A percentile compares a stretch with the other conserved stretches of the same genome.
These are phyloP conservation scores for Populus alba DNA, from an alignment of 345 rosid genomes.

Conservation along the genomic window DNA sequence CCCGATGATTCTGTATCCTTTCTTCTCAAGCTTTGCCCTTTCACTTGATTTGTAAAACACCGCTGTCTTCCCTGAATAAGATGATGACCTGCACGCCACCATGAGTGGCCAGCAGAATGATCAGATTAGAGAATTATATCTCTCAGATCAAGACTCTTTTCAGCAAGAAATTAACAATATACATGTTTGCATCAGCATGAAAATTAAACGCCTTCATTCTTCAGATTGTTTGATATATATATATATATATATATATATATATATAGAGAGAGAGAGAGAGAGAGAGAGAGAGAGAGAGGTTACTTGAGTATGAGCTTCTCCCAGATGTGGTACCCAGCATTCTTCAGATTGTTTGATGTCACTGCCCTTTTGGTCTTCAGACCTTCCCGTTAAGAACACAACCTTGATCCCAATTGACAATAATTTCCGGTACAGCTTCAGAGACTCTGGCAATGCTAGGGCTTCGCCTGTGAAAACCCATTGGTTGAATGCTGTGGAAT, in stretches of 20 bases:
- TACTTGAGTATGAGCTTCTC: slow-evolving; percentile 41
- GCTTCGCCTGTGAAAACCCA: slow-evolving; percentile 35
- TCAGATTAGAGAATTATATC: no score
- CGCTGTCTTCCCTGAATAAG: slow-evolving; percentile 26
- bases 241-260: no score
- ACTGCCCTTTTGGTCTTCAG: slow-evolving; percentile 19
- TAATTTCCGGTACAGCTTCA: slow-evolving; percentile 27
- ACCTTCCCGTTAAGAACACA: slow-evolving; percentile 46
- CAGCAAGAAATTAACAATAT: no score
- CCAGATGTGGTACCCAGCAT: slow-evolving; percentile 44
- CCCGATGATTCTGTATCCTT: slow-evolving; percentile 42
- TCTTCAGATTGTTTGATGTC: slow-evolving; percentile 30
- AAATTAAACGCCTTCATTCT: no score
- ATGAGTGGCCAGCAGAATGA: background rate
- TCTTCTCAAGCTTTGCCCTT: slow-evolving; percentile 26
- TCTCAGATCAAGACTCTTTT: no score
- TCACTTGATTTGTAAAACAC: slow-evolving; percentile 32
- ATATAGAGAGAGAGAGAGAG: no score
- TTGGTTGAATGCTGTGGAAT: slow-evolving; percentile 18
- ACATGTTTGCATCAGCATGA: no score
- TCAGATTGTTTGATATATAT: no score
- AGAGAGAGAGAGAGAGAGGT: background rate
- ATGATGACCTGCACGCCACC: slow-evolving; percentile 13
- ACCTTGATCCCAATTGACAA: slow-evolving; percentile 32
- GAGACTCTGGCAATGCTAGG: slow-evolving; percentile 39